Base-by-base conservation (phyloP, 176 grass and related monocot species). In the Puccinellia tenuiflora region DNA sequence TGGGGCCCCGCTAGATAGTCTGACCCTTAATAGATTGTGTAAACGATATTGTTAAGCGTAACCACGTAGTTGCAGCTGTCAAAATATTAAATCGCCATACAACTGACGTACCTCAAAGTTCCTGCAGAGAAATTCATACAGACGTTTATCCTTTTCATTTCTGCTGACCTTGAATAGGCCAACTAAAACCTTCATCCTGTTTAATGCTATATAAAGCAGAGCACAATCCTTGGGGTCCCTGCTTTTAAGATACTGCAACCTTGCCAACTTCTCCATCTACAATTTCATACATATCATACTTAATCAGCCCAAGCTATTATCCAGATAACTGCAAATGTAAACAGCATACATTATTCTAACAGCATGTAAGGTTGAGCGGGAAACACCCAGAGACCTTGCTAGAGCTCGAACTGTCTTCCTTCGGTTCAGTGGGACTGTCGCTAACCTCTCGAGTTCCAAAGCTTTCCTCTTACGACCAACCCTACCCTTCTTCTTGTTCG, bases 241-340 rank as follows among this genome's bases (percentile, higher is more conserved):
- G 71, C 80, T 93, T 86, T 86, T 98, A 81, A 98, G 91, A 91
- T 95, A 98, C 68, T 98, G 92, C 67, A 87, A 79, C 80, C 95
- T 94, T 57, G 95, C 95, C 86, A 98, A 70, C 65, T 98, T 98
- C 89, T 98, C 95, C 90, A 95, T 98, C 95, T 98, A 80, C 57
- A 91, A 91, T 82, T 81, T 88, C 67, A 88, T 38, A 85, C 28
- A 87, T 52, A 82, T 50, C 73, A 85, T 65, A 86, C 54, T 73
- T 68, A 86, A 83, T 90, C 55, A 90, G 82, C 37, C 83, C 81
- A 90, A 42, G 37, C 79, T 56, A 87, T 79, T 87, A 85, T 77
- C 81, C 69, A 85, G 80, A 77, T 26, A 84, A 84, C 53, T 71
- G 34, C 76, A 85, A 91, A 52, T 84, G 33, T 62, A 81, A 81